Percentiles rank a stretch among this genome's conserved stretches.
Conservation (phyloP, 768 basidiomycete genomes). For the Psilocybe cubensis region DNA sequence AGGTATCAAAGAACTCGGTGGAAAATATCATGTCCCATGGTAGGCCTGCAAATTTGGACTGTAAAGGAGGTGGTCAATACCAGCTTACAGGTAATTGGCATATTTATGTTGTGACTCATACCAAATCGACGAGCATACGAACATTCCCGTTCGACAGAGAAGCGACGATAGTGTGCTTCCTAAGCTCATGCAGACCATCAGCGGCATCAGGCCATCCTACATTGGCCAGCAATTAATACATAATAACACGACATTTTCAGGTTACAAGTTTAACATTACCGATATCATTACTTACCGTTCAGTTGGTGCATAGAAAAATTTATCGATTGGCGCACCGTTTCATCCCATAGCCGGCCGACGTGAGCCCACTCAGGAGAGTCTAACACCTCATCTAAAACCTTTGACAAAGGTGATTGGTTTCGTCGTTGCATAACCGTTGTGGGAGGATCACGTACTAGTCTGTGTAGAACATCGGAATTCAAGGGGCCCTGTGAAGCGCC, state of each 20-base stretch:
- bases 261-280: too few relatives aligned
- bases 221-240: not conserved
- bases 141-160: slow-evolving; percentile 70
- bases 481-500: slow-evolving; percentile 59
- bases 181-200: slow-evolving; percentile 51
- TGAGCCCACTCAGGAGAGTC: slow-evolving; percentile 50
- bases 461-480: slow-evolving; percentile 60
- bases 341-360: slow-evolving; percentile 47
- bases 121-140: slow-evolving; percentile 44
- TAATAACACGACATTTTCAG: too few relatives aligned
- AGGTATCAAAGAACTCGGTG: slow-evolving; percentile 61
- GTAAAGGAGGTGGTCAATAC: not conserved
- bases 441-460: slow-evolving; percentile 51
- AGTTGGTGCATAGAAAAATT: slow-evolving; percentile 63
- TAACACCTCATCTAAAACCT: slow-evolving; percentile 66
- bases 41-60: slow-evolving; percentile 65
- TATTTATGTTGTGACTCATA: not conserved
- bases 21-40: slow-evolving; percentile 72
- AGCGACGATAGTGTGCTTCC: slow-evolving; percentile 52
- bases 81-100: not conserved
- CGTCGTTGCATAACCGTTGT: not conserved
- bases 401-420: not conserved
- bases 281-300: slow-evolving; percentile 34
- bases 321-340: slow-evolving; percentile 44
- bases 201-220: slow-evolving; percentile 64